phyloP scores from a whole-genome alignment of 2,329 filamentous ascomycete genomes.

The Penicillium sp. region DNA sequence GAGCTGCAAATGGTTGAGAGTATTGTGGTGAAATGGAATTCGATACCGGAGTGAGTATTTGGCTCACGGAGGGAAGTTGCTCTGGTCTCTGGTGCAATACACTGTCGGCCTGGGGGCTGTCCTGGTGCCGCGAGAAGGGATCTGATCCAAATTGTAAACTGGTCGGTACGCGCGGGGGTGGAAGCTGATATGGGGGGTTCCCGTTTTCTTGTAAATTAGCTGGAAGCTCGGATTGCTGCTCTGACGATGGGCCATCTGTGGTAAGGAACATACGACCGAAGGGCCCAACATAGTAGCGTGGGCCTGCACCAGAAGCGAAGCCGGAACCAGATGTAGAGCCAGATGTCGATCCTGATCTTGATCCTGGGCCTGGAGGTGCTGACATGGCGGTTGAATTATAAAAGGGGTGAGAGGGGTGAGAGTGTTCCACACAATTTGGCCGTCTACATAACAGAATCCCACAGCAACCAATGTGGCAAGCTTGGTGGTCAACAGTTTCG shows the following conservation, averaged over 20 bases:
- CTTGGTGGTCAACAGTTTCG: neutral
- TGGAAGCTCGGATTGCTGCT: slow-evolving; percentile 27
- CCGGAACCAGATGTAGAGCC: neutral
- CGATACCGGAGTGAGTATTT: slow-evolving; percentile 38
- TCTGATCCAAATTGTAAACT: slow-evolving; percentile 40
- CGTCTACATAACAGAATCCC: slow-evolving; percentile 17
- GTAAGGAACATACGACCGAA: slow-evolving; percentile 42
- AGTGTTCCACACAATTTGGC: slow-evolving; percentile 2
- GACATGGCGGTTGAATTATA: slow-evolving; percentile 31
- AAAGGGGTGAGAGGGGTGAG: neutral
- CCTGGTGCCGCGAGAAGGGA: slow-evolving; percentile 28
- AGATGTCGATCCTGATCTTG: neutral
- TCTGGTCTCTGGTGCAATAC: slow-evolving; percentile 19
- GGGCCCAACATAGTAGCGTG: slow-evolving; percentile 37
- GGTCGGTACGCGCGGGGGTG: slow-evolving; percentile 37
- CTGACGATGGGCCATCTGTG: slow-evolving; percentile 26
- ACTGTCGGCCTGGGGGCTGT: slow-evolving; percentile 20
- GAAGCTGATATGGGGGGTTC: slow-evolving; percentile 41
- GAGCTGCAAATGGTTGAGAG: slow-evolving; percentile 24
- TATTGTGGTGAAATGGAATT: slow-evolving; percentile 32
- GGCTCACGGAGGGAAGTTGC: slow-evolving; percentile 42
- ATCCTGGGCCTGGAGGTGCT: slow-evolving; percentile 3
- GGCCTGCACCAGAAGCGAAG: neutral
- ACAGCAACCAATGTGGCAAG: neutral
- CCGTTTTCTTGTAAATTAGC: slow-evolving; percentile 35